A percentile compares a stretch with the other conserved stretches of the same genome.
These are phyloP conservation scores for Forsythia suspensa DNA, from an alignment of 257 asterid genomes.

Conservation along the genomic window DNA sequence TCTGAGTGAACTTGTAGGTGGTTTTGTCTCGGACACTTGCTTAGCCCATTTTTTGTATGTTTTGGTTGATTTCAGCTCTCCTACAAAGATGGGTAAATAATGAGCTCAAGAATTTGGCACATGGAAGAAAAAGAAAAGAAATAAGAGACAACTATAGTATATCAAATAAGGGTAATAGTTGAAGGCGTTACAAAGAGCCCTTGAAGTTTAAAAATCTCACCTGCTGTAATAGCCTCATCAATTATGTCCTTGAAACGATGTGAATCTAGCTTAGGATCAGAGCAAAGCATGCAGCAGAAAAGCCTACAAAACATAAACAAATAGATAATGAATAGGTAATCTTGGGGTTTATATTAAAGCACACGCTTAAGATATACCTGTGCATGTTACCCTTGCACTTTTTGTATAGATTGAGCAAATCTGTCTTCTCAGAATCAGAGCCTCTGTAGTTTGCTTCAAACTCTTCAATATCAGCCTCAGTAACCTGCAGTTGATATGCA, in stretches of 20 bases:
- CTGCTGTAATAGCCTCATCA: slow-evolving; percentile 78
- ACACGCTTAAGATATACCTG: slow-evolving; percentile 39
- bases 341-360: background rate
- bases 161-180: background rate
- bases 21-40: slow-evolving; percentile 73
- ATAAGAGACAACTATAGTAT: background rate
- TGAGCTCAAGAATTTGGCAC: background rate
- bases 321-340: background rate
- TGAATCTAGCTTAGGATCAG: slow-evolving; percentile 79
- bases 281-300: slow-evolving; percentile 95
- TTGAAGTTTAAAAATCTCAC: slow-evolving; percentile 31
- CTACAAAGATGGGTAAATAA: slow-evolving; percentile 32
- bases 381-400: slow-evolving; percentile 86
- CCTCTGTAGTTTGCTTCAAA: slow-evolving; percentile 93
- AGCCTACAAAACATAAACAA: slow-evolving; percentile 53
- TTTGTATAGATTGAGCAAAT: slow-evolving; percentile 71
- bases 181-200: background rate
- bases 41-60: slow-evolving; percentile 85
- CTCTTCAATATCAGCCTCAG: slow-evolving; percentile 90
- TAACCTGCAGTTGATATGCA: slow-evolving; percentile 43
- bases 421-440: slow-evolving; percentile 76
- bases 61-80: slow-evolving; percentile 67
- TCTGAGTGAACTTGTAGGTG: slow-evolving; percentile 84
- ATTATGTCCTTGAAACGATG: slow-evolving; percentile 90
- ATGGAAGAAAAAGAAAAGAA: background rate